Conservation (phyloP, 257 asterid genomes). For the Primulina tabacum region DNA sequence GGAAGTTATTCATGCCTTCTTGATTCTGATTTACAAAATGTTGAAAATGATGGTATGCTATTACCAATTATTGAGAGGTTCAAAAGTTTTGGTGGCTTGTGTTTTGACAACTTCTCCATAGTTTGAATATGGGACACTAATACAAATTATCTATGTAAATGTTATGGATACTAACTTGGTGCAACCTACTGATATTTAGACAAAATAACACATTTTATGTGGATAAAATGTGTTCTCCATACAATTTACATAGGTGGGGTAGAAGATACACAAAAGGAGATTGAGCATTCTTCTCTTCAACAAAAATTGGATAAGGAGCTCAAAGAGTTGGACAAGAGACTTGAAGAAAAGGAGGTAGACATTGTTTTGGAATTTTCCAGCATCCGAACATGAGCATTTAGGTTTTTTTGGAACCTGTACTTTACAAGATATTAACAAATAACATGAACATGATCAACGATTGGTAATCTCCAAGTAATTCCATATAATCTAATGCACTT, state of each 20-base stretch:
- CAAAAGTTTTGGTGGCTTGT: constrained; percentile 8
- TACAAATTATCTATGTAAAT: background rate
- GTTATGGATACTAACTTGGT: constrained; percentile 10
- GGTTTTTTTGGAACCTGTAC: constrained; percentile 4
- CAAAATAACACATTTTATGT: background rate
- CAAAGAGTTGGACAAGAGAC: constrained; percentile 80
- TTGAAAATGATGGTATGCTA: constrained; percentile 58
- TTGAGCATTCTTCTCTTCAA: constrained; percentile 89
- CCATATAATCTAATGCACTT: background rate
- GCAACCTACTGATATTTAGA: background rate
- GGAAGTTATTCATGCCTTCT: constrained; percentile 36
- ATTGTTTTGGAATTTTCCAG: constrained; percentile 7
- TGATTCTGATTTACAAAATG: constrained; percentile 48
- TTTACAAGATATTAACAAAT: background rate
- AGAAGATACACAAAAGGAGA: constrained; percentile 81
- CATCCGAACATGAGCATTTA: background rate
- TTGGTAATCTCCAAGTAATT: background rate
- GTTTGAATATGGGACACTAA: constrained; percentile 8
- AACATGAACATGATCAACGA: constrained; percentile 3
- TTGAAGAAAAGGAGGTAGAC: constrained; percentile 88
- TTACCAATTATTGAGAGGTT: background rate
- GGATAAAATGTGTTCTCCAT: constrained; percentile 19
- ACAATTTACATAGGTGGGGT: constrained; percentile 46
- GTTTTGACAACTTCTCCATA: background rate
- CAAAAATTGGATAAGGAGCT: constrained; percentile 81